Evolutionary conservation across 2,329 filamentous ascomycete genomes (phyloP).

Genomic region (Talaromyces islandicus): DNA sequence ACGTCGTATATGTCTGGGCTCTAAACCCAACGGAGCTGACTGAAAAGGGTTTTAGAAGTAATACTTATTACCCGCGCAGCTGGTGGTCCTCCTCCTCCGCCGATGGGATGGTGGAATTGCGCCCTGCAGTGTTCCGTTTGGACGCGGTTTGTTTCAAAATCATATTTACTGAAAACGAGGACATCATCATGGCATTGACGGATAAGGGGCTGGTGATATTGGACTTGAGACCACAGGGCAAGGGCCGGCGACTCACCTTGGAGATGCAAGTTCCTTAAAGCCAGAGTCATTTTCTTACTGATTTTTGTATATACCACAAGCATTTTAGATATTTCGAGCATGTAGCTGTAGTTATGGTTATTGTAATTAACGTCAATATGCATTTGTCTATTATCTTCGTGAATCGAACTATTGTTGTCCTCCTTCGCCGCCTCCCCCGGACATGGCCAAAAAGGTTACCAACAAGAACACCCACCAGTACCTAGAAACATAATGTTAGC

Average conservation of each 20-base stretch:
- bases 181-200: constrained; percentile 36
- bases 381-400: not conserved
- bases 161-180: constrained; percentile 27
- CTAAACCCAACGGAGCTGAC: constrained; percentile 31
- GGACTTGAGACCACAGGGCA: constrained; percentile 26
- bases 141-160: constrained; percentile 35
- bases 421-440: constrained; percentile 32
- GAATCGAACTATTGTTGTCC: not conserved
- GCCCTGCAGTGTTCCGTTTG: constrained; percentile 26
- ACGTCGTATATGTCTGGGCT: constrained; percentile 35
- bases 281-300: not conserved
- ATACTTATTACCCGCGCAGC: constrained; percentile 26
- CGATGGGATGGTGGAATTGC: constrained; percentile 22
- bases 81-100: constrained; percentile 14
- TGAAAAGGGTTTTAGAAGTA: constrained; percentile 14
- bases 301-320: not conserved
- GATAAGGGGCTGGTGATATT: constrained; percentile 37
- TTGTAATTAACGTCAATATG: not conserved
- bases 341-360: not conserved
- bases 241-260: constrained; percentile 15
- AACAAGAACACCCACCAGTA: constrained; percentile 45
- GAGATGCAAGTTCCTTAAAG: constrained; percentile 2
- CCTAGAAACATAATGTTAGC: constrained; percentile 17
- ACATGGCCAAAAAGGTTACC: constrained; percentile 35
- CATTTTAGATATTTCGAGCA: not conserved